These are phyloP conservation scores for Lantana camara DNA, from an alignment of 257 asterid genomes.

Conservation along the genomic window DNA sequence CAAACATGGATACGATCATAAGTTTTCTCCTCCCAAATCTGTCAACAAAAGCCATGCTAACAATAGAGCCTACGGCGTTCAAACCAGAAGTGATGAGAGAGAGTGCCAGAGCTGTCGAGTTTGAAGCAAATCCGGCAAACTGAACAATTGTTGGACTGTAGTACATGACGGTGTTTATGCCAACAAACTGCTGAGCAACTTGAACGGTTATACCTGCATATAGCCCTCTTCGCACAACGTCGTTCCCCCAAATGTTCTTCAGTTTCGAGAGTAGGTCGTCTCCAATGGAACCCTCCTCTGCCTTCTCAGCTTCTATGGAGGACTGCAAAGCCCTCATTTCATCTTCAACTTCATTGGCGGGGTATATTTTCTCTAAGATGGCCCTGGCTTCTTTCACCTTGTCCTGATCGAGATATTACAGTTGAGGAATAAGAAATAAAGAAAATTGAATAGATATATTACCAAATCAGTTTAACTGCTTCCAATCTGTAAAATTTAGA, in stretches of 20 bases:
- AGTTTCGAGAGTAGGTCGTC: slow-evolving; percentile 34
- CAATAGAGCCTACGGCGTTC: slow-evolving; percentile 64
- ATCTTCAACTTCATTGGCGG: slow-evolving; percentile 62
- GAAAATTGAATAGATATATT: too few relatives aligned
- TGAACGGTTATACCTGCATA: slow-evolving; percentile 80
- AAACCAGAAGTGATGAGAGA: slow-evolving; percentile 80
- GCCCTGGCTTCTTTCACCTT: slow-evolving; percentile 67
- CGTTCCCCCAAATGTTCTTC: slow-evolving; percentile 48
- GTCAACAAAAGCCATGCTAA: slow-evolving; percentile 71
- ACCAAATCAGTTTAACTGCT: too few relatives aligned
- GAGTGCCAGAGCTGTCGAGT: slow-evolving; percentile 70
- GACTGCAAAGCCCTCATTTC: slow-evolving; percentile 62
- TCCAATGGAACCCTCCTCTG: slow-evolving; percentile 42
- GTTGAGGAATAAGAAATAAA: neutral
- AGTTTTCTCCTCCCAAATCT: slow-evolving; percentile 65
- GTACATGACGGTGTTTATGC: slow-evolving; percentile 89
- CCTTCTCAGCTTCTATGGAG: slow-evolving; percentile 69
- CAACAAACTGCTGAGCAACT: slow-evolving; percentile 84
- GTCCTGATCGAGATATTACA: slow-evolving; percentile 37
- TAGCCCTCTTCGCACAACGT: slow-evolving; percentile 71
- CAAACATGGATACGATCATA: slow-evolving; percentile 70
- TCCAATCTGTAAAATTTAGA: too few relatives aligned
- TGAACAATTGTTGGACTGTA: slow-evolving; percentile 87
- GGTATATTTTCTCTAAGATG: slow-evolving; percentile 71
- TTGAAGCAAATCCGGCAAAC: slow-evolving; percentile 78